Conservation (phyloP, 192 early-diverging fungal genomes). For the Coemansia sp. region DNA sequence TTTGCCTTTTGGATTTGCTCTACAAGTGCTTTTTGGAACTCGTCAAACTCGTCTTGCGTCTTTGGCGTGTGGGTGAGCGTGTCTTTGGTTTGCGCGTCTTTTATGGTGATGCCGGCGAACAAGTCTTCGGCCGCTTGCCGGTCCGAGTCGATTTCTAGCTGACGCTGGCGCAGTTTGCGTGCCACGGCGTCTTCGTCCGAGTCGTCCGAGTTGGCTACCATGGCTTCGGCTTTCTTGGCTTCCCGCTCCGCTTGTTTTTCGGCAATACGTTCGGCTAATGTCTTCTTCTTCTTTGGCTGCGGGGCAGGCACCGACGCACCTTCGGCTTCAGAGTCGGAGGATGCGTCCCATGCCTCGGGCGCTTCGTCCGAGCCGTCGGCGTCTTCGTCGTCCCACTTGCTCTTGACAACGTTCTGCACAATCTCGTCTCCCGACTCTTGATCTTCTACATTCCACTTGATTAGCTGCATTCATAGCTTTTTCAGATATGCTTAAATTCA, state of each 20-base stretch:
- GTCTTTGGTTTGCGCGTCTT: constrained; percentile 29
- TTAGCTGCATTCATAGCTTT: background rate
- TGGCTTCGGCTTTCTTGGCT: constrained; percentile 53
- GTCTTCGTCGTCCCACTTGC: constrained; percentile 65
- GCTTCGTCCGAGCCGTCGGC: constrained; percentile 62
- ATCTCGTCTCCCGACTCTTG: constrained; percentile 9
- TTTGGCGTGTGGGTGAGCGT: constrained; percentile 58
- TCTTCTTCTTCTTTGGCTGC: constrained; percentile 53
- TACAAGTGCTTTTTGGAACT: constrained; percentile 62
- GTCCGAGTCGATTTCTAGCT: constrained; percentile 65
- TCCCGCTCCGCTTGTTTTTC: constrained; percentile 56
- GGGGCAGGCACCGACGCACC: constrained; percentile 22
- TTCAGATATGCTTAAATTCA: background rate
- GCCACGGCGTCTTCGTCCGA: constrained; percentile 47
- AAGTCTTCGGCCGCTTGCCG: constrained; percentile 62
- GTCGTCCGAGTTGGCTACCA: constrained; percentile 33
- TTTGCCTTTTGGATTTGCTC: constrained; percentile 59
- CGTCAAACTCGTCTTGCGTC: constrained; percentile 68
- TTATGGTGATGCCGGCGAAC: constrained; percentile 64
- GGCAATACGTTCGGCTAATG: constrained; percentile 62
- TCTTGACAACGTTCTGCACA: constrained; percentile 14
- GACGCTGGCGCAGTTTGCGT: constrained; percentile 57
- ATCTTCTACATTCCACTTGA: background rate
- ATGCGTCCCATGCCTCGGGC: constrained; percentile 65
- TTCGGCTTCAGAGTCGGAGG: constrained; percentile 54